Conservation (phyloP, 2,329 filamentous ascomycete genomes). For the Akanthomyces muscarius region DNA sequence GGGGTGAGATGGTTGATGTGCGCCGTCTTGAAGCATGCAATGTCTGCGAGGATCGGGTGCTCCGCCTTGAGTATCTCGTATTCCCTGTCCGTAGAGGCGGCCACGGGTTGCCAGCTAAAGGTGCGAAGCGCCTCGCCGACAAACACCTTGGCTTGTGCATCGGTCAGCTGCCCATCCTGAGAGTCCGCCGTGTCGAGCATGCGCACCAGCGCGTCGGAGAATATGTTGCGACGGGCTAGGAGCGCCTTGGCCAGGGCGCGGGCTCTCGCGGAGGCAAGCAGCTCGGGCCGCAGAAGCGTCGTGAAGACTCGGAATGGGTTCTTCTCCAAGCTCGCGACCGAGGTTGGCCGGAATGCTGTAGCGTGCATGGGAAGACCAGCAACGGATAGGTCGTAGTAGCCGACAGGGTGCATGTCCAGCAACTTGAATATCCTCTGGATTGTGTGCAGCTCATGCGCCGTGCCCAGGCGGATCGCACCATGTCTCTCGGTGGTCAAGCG, state of each 20-base stretch:
- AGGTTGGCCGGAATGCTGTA: constrained; percentile 45
- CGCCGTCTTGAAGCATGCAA: constrained; percentile 37
- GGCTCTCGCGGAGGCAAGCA: constrained; percentile 29
- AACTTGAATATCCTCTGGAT: constrained; percentile 43
- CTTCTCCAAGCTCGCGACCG: constrained; percentile 28
- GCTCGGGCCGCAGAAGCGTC: constrained; percentile 37
- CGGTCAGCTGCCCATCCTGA: constrained; percentile 26
- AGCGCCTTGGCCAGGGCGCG: constrained; percentile 30
- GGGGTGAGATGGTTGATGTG: constrained; percentile 55
- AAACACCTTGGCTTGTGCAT: constrained; percentile 33
- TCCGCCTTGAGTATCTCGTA: constrained; percentile 40
- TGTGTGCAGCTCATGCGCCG: constrained; percentile 38
- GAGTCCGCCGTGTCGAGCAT: constrained; percentile 35
- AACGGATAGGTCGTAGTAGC: constrained; percentile 47
- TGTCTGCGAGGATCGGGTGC: constrained; percentile 46
- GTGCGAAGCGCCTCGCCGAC: constrained; percentile 41
- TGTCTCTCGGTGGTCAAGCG: constrained; percentile 33
- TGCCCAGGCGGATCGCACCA: constrained; percentile 48
- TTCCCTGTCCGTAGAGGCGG: constrained; percentile 37
- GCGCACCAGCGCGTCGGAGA: constrained; percentile 34
- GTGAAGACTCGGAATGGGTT: constrained; percentile 43
- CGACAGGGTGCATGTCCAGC: constrained; percentile 46
- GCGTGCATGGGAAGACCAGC: constrained; percentile 48
- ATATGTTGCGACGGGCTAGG: constrained; percentile 38
- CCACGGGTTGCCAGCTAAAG: constrained; percentile 44